phyloP scores from a whole-genome alignment of 169 alveolate species.

The Plasmodium gaboni region DNA sequence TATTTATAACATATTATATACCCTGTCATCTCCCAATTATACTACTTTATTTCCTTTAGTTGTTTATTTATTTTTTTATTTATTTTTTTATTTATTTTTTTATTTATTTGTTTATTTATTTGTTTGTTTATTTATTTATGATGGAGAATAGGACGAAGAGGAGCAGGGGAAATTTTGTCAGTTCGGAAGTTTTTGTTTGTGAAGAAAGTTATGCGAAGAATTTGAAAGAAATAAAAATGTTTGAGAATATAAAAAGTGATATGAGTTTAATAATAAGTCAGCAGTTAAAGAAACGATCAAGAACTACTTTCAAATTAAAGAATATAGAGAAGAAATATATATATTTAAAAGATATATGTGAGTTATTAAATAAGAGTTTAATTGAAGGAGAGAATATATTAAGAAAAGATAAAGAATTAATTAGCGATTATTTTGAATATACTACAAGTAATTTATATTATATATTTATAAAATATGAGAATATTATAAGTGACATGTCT shows the following conservation, averaged over 20 bases:
- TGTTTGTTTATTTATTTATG: not conserved
- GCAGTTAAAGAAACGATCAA: slow-evolving; percentile 44
- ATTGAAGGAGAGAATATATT: slow-evolving; percentile 27
- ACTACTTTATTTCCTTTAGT: no score
- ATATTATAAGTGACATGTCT: slow-evolving; percentile 38
- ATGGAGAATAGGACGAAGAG: slow-evolving; percentile 36
- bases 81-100: no score
- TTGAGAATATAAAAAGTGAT: slow-evolving; percentile 76
- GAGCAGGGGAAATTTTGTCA: not conserved
- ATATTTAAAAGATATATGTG: slow-evolving; percentile 47
- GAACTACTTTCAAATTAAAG: slow-evolving; percentile 52
- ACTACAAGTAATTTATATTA: slow-evolving; percentile 67
- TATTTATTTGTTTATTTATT: not conserved
- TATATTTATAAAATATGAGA: slow-evolving; percentile 45
- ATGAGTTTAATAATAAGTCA: slow-evolving; percentile 69
- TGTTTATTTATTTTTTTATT: no score
- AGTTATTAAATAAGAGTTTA: slow-evolving; percentile 51
- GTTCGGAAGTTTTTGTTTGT: not conserved
- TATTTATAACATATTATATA: no score
- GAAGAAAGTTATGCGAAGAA: slow-evolving; percentile 15
- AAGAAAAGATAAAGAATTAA: slow-evolving; percentile 45
- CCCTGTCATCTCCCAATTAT: no score
- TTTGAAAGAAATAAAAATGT: slow-evolving; percentile 70
- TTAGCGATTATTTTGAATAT: slow-evolving; percentile 63
- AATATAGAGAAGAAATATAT: slow-evolving; percentile 53